These are phyloP conservation scores for Trametes meyenii DNA, from an alignment of 768 basidiomycete genomes.

Conservation along the genomic window DNA sequence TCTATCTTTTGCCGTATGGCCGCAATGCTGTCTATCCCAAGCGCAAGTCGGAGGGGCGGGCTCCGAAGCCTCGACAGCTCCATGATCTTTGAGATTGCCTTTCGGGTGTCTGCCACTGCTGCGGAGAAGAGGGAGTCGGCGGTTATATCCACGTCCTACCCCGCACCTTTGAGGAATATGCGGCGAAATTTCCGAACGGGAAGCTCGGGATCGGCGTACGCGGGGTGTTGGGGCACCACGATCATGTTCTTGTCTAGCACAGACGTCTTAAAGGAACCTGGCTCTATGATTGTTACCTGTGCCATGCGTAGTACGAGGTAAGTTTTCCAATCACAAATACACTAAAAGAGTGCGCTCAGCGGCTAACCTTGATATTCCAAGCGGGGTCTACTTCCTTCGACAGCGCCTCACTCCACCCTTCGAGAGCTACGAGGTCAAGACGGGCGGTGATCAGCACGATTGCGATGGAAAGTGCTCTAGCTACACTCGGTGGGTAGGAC, in stretches of 20 bases:
- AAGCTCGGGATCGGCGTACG: slow-evolving; percentile 15
- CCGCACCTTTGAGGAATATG: not conserved
- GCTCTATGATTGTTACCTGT: slow-evolving; percentile 23
- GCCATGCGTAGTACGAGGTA: not conserved
- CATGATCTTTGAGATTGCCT: slow-evolving; percentile 23
- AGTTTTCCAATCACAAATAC: too few species aligned
- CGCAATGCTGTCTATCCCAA: slow-evolving; percentile 12
- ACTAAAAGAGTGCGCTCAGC: too few species aligned
- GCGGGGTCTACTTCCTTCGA: slow-evolving; percentile 44
- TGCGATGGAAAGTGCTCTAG: not conserved
- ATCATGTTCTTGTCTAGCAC: not conserved
- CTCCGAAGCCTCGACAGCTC: slow-evolving; percentile 15
- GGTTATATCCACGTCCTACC: not conserved
- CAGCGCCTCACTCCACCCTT: slow-evolving; percentile 43
- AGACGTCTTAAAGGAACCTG: slow-evolving; percentile 19
- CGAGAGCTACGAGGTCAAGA: slow-evolving; percentile 19
- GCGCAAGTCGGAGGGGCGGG: slow-evolving; percentile 21
- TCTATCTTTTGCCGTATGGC: slow-evolving; percentile 1
- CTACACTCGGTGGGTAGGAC: not conserved
- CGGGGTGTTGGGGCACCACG: slow-evolving; percentile 9
- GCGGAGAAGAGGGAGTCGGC: not conserved
- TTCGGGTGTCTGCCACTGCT: slow-evolving; percentile 21
- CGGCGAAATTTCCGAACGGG: slow-evolving; percentile 1
- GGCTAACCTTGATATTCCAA: slow-evolving; percentile 48
- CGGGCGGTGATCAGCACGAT: not conserved